Evolutionary conservation across 257 asterid species (phyloP).

Genomic region (Ophiorrhiza pumila): DNA sequence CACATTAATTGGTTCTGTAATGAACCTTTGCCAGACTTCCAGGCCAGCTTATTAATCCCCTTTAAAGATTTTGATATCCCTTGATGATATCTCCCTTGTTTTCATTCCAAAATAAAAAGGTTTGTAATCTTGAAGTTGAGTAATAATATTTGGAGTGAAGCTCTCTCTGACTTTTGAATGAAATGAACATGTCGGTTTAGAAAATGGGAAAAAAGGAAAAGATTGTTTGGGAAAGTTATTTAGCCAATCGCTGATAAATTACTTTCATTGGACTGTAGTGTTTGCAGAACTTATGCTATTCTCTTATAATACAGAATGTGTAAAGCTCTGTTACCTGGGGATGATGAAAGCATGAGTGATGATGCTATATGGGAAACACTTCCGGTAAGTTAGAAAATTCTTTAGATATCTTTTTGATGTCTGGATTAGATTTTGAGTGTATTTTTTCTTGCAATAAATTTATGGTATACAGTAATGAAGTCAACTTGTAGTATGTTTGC

Average conservation of each 20-base stretch:
- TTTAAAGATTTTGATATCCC: too few species aligned
- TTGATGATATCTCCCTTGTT: neutral
- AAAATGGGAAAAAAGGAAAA: neutral
- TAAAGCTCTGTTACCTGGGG: conserved; percentile 92
- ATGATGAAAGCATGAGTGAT: conserved; percentile 85
- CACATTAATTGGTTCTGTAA: too few species aligned
- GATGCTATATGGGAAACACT: conserved; percentile 98
- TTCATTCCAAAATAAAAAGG: neutral
- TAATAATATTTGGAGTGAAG: conserved; percentile 1
- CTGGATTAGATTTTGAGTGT: neutral
- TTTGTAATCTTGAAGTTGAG: neutral
- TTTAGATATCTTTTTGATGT: neutral
- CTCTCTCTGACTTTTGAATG: neutral
- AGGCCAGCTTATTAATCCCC: neutral
- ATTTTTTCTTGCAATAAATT: neutral
- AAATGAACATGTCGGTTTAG: neutral
- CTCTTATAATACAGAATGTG: conserved; percentile 69
- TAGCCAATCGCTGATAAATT: neutral
- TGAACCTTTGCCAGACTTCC: neutral
- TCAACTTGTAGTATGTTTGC: neutral
- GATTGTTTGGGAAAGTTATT: neutral
- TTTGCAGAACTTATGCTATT: conserved; percentile 9
- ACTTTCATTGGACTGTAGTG: neutral
- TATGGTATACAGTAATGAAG: neutral
- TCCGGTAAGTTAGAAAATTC: conserved; percentile 62